Conservation (phyloP, 371 early-diverging fungal genomes). For the Dentiscutata heterogama region DNA sequence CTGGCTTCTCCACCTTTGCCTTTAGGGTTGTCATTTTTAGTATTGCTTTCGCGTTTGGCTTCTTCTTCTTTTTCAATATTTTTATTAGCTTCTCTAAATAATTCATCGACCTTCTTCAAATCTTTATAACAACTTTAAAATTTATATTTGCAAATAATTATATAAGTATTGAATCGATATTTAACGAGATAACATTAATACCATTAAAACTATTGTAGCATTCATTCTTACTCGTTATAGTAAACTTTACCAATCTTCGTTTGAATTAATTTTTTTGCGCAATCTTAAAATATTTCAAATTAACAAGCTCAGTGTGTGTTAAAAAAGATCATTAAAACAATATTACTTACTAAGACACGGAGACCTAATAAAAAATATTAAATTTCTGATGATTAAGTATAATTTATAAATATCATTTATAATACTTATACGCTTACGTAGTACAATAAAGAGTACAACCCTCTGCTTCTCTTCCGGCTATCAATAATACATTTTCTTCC, state of each 20-base stretch:
- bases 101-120: slow-evolving; percentile 83
- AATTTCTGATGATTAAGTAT: neutral
- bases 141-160: neutral
- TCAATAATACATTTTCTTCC: slow-evolving; percentile 97
- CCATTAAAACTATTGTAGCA: too few relatives aligned
- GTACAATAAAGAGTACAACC: slow-evolving; percentile 91
- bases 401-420: neutral
- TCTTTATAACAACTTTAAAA: slow-evolving; percentile 78
- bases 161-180: neutral
- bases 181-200: neutral
- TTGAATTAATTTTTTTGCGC: slow-evolving; percentile 97
- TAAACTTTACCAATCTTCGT: slow-evolving; percentile 93
- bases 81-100: slow-evolving; percentile 87
- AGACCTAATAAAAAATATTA: slow-evolving; percentile 54
- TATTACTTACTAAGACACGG: slow-evolving; percentile 75
- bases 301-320: slow-evolving; percentile 60
- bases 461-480: slow-evolving; percentile 89
- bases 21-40: too few relatives aligned
- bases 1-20: too few relatives aligned
- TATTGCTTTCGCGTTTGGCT: too few relatives aligned
- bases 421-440: slow-evolving; percentile 61
- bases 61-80: too few relatives aligned
- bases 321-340: neutral
- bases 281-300: slow-evolving; percentile 51
- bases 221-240: slow-evolving; percentile 66